phyloP scores from a whole-genome alignment of 192 early-diverging fungal genomes.

The Coemansia sp. region DNA sequence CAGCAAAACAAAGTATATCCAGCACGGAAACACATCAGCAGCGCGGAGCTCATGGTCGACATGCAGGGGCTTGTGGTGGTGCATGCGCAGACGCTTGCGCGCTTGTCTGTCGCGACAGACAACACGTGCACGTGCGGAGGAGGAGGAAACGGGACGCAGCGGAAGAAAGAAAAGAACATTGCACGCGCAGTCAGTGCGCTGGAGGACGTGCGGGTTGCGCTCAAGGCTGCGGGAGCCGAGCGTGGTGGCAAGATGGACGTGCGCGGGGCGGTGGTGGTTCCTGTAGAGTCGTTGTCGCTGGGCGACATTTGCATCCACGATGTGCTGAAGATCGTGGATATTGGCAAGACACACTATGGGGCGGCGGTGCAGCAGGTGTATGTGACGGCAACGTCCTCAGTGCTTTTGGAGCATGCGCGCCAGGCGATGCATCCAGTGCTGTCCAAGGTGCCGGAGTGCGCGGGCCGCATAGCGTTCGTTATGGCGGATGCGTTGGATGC shows the following conservation, averaged over 20 bases:
- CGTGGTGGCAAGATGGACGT: not conserved
- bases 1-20: conserved; percentile 49
- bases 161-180: conserved; percentile 2
- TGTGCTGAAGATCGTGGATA: conserved; percentile 8
- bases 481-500: conserved; percentile 15
- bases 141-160: not conserved
- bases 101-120: not conserved
- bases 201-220: conserved; percentile 46
- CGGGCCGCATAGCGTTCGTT: conserved; percentile 9
- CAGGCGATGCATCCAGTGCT: conserved; percentile 31
- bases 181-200: conserved; percentile 29
- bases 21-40: not conserved
- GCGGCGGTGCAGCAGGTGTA: conserved; percentile 29
- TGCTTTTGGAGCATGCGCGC: conserved; percentile 45
- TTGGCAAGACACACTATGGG: conserved; percentile 29
- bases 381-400: conserved; percentile 42
- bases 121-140: not conserved
- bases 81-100: conserved; percentile 15
- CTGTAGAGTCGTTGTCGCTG: conserved; percentile 43
- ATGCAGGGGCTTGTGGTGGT: conserved; percentile 32
- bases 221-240: conserved; percentile 20
- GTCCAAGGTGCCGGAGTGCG: not conserved
- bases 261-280: conserved; percentile 31
- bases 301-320: conserved; percentile 21
- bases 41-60: conserved; percentile 16